Conservation (phyloP, 106 monocot genomes). For the Dactylorhiza incarnata region DNA sequence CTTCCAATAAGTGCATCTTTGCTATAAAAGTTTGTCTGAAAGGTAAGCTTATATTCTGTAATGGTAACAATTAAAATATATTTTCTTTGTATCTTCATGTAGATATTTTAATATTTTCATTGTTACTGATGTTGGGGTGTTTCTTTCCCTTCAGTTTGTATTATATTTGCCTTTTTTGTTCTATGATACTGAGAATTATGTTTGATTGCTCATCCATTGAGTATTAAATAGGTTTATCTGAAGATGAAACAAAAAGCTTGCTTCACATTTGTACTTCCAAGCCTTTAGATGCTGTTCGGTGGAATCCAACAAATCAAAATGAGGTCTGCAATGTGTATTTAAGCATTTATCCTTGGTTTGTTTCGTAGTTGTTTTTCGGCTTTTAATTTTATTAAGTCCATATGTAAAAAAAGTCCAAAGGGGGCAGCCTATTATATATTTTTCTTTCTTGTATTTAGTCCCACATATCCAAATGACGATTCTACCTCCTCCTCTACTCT, state of each 20-base stretch:
- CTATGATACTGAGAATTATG: background rate
- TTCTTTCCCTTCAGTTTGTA: background rate
- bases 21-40: background rate
- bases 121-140: background rate
- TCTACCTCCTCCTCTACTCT: no score
- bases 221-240: conserved; percentile 22
- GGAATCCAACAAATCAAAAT: conserved; percentile 85
- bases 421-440: no score
- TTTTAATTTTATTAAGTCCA: no score
- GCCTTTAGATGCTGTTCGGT: conserved; percentile 57
- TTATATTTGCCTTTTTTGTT: background rate
- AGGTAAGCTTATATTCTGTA: background rate
- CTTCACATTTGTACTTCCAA: conserved; percentile 43
- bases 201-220: conserved; percentile 1
- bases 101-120: background rate
- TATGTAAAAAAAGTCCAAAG: no score
- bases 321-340: conserved; percentile 41
- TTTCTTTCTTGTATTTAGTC: no score
- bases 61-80: background rate
- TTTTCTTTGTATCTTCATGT: background rate
- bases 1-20: background rate
- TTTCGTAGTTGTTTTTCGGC: background rate
- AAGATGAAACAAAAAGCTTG: conserved; percentile 42
- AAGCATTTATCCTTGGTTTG: background rate
- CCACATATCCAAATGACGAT: no score